Evolutionary conservation across 495 filamentous ascomycete species (phyloP), one percentile per base, ranked within the genome.

Genomic region (Penicillium simplicissimum): DNA sequence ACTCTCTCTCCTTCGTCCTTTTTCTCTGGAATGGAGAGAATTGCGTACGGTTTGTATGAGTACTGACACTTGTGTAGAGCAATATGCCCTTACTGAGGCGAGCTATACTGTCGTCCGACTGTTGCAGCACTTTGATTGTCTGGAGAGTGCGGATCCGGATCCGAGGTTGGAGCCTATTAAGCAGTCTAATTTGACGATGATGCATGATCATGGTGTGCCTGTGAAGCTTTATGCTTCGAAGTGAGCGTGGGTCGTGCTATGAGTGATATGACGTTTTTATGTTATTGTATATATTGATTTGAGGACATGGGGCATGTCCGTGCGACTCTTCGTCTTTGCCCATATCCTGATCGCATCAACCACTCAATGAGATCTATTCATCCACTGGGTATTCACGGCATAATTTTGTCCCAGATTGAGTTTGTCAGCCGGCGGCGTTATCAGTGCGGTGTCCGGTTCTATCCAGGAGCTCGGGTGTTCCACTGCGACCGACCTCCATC

Each of bases 41-140:
- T 31, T 31, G 4, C 6, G 2, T 4, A 31, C 0, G 13, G 21
- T 37, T 55, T 4, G 35, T 35, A 8, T 35, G 15, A 0, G 33
- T 37, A 15, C 53, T 60, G 35, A 56, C 19, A 5, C 7, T 37
- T 0, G 0, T 37, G 47, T 49, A 86, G 82, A 87, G 62, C 85
- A 87, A 82, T 85, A 84, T 54, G 91, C 91, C n/a, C 81, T 96
- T 23, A 91, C 91, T 1, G 91, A 94, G 79, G 90, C 90, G 54
- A 84, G 81, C 14, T 95, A 92, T 66, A 88, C 88, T 4, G 80
- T 91, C 11, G 87, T 89, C 13, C 74, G 87, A 37, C 68, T 96
- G 23, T 79, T 93, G 72, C 91, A 94, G 76, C 77, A 77, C 38
- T 95, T 87, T 67, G 84, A 86, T 43, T 67, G 61, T 0, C 40